Conservation (phyloP, 2,329 filamentous ascomycete species). For the Cryoendolithus antarcticus region DNA sequence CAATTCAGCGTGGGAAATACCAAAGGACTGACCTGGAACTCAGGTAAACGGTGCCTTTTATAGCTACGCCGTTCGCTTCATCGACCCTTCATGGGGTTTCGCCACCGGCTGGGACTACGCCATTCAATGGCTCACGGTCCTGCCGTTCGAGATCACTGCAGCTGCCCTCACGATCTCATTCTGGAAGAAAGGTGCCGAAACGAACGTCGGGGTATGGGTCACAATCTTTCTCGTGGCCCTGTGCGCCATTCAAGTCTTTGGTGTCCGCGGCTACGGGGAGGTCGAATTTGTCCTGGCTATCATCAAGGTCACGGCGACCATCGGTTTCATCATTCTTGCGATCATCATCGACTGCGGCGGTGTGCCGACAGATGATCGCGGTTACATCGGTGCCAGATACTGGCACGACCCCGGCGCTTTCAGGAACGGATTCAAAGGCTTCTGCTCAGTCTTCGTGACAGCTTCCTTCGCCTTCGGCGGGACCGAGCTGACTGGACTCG, state of each 20-base stretch:
- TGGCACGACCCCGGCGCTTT: slow-evolving; percentile 39
- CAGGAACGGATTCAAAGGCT: slow-evolving; percentile 49
- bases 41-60: too few species aligned
- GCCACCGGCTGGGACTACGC: slow-evolving; percentile 19
- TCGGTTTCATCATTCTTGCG: slow-evolving; percentile 51
- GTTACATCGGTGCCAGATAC: slow-evolving; percentile 8
- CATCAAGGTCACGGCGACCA: slow-evolving; percentile 29
- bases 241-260: slow-evolving; percentile 65
- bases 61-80: slow-evolving; percentile 25
- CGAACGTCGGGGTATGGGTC: too few species aligned
- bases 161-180: slow-evolving; percentile 17
- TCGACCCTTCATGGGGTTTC: slow-evolving; percentile 27
- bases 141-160: slow-evolving; percentile 18
- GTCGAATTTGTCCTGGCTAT: slow-evolving; percentile 17
- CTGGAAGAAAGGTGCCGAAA: too few species aligned
- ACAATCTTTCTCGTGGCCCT: too few species aligned
- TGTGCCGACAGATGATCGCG: slow-evolving; percentile 32
- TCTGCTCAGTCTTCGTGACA: slow-evolving; percentile 52
- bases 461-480: slow-evolving; percentile 51
- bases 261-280: slow-evolving; percentile 46
- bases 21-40: too few species aligned
- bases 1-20: too few species aligned
- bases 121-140: slow-evolving; percentile 17
- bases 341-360: slow-evolving; percentile 46
- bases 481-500: slow-evolving; percentile 43